These are phyloP conservation scores for Cenchrus americanus DNA, from an alignment of 176 grass and related monocot genomes.

Conservation along the genomic window DNA sequence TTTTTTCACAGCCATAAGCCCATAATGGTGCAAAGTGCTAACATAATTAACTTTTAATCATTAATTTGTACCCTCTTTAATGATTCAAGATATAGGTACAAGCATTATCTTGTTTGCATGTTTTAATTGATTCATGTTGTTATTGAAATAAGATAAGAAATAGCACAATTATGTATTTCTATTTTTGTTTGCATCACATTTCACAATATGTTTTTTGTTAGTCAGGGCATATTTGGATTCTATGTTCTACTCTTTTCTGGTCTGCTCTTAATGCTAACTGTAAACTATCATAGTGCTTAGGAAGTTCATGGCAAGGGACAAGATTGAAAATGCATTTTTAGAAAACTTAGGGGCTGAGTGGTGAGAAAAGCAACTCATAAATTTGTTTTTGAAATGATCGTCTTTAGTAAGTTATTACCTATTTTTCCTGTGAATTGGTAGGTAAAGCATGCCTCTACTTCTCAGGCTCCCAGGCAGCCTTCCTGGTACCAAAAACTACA, in stretches of 20 bases:
- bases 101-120: neutral
- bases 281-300: neutral
- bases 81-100: conserved; percentile 15
- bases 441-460: conserved; percentile 1
- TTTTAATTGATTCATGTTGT: conserved; percentile 1
- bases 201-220: neutral
- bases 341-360: neutral
- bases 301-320: conserved; percentile 5
- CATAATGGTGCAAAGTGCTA: neutral
- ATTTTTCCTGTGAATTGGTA: neutral
- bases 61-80: neutral
- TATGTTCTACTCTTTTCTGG: neutral
- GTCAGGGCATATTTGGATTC: conserved; percentile 2
- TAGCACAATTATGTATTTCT: neutral
- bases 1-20: neutral
- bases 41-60: neutral
- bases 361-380: conserved; percentile 5
- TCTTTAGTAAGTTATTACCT: neutral
- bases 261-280: conserved; percentile 9
- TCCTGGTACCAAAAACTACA: conserved; percentile 19
- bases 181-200: neutral
- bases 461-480: neutral
- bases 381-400: neutral
- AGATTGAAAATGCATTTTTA: neutral
- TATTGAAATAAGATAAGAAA: conserved; percentile 23